Evolutionary conservation across 2,329 filamentous ascomycete species (phyloP).

Genomic region (Colletotrichum shisoi): DNA sequence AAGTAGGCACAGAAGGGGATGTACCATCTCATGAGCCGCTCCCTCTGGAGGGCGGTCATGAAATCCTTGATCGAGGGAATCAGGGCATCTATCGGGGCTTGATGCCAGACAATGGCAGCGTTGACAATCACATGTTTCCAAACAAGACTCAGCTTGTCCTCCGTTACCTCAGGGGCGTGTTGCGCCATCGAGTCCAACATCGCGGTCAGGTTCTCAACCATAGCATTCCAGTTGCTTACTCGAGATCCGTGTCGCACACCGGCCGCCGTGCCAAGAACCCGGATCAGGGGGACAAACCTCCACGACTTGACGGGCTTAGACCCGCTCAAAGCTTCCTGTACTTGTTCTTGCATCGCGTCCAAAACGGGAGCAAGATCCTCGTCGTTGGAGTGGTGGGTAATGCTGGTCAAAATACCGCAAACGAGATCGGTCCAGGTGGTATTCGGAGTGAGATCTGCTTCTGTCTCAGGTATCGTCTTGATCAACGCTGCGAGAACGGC

Average conservation of each 20-base stretch:
- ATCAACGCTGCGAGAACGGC: conserved; percentile 63
- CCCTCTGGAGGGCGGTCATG: conserved; percentile 69
- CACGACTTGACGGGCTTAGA: conserved; percentile 49
- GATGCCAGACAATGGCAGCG: conserved; percentile 73
- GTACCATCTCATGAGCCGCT: conserved; percentile 75
- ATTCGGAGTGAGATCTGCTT: conserved; percentile 57
- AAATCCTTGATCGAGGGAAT: conserved; percentile 74
- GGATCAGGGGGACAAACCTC: conserved; percentile 59
- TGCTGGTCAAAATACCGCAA: conserved; percentile 78
- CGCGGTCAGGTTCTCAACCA: conserved; percentile 65
- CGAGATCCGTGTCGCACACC: conserved; percentile 83
- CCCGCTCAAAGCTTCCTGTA: conserved; percentile 50
- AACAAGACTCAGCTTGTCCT: conserved; percentile 53
- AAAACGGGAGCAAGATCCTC: conserved; percentile 77
- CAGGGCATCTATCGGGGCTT: conserved; percentile 79
- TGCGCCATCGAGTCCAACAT: conserved; percentile 61
- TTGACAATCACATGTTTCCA: conserved; percentile 68
- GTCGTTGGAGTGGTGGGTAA: conserved; percentile 80
- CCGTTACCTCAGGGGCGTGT: conserved; percentile 47
- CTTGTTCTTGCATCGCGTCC: conserved; percentile 65
- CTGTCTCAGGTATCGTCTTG: conserved; percentile 59
- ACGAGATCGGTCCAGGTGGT: conserved; percentile 70
- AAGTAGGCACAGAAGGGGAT: conserved; percentile 85
- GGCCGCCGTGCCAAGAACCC: conserved; percentile 72
- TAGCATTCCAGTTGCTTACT: conserved; percentile 72